These are phyloP conservation scores for Leucocoprinus leucothites DNA, from an alignment of 768 basidiomycete species.

Conservation along the genomic window DNA sequence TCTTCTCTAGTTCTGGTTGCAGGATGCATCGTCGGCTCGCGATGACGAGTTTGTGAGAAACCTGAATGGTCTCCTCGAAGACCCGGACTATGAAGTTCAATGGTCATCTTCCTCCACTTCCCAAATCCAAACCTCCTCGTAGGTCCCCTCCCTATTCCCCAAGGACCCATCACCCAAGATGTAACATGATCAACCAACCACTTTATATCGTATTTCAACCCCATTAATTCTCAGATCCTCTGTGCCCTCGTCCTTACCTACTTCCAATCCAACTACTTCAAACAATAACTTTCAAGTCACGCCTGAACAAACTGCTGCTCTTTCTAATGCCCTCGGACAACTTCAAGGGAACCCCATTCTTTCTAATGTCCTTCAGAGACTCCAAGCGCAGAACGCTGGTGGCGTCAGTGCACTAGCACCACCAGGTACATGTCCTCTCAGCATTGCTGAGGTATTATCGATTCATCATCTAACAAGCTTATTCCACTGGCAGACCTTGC, in stretches of 20 bases:
- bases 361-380: background rate
- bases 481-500: constrained; percentile 45
- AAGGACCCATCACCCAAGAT: constrained; percentile 1
- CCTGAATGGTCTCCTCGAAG: constrained; percentile 65
- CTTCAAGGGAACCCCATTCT: constrained; percentile 32
- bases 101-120: constrained; percentile 52
- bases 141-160: constrained; percentile 16
- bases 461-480: background rate
- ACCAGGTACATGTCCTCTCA: constrained; percentile 25
- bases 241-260: constrained; percentile 13
- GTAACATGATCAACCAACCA: constrained; percentile 6
- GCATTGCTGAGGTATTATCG: background rate
- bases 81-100: constrained; percentile 57
- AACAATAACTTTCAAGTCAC: constrained; percentile 38
- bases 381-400: background rate
- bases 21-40: constrained; percentile 67
- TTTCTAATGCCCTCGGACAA: constrained; percentile 51
- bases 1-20: constrained; percentile 76
- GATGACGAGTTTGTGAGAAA: constrained; percentile 75
- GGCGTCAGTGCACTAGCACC: constrained; percentile 27
- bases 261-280: constrained; percentile 10
- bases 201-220: background rate
- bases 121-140: constrained; percentile 30
- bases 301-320: constrained; percentile 64
- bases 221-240: constrained; percentile 1